phyloP scores from a whole-genome alignment of 2,329 filamentous ascomycete species.

The Alternaria ventricosa region DNA sequence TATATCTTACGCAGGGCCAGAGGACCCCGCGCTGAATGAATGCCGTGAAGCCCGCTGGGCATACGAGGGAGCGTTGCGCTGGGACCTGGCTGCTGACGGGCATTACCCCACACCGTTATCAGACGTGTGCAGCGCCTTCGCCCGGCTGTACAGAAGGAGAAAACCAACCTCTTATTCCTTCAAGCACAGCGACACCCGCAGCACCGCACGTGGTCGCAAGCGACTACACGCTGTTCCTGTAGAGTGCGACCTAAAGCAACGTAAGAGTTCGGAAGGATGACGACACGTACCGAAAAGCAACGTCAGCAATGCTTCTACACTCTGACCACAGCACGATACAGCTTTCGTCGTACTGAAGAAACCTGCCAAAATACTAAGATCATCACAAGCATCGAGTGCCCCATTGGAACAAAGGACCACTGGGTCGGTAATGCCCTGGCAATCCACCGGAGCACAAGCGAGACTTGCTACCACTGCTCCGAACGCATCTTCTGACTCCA shows the following conservation, averaged over 20 bases:
- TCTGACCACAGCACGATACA: background rate
- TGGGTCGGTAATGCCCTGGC: background rate
- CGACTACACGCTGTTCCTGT: background rate
- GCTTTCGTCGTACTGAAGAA: background rate
- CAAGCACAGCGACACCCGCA: background rate
- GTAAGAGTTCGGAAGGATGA: background rate
- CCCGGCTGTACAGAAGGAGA: slow-evolving; percentile 7
- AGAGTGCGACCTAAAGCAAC: background rate
- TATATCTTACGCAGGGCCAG: slow-evolving; percentile 3
- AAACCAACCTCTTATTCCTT: background rate
- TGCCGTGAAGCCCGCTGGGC: slow-evolving; percentile 5
- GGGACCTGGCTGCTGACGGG: slow-evolving; percentile 16
- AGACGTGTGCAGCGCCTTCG: slow-evolving; percentile 10
- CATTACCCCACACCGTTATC: slow-evolving; percentile 20
- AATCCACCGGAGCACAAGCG: background rate
- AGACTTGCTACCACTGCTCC: background rate
- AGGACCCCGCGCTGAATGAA: background rate
- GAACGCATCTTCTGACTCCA: background rate
- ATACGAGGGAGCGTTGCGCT: slow-evolving; percentile 2
- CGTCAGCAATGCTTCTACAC: background rate
- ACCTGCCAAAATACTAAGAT: background rate
- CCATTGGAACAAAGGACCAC: slow-evolving; percentile 2
- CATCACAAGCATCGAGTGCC: background rate
- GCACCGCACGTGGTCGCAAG: background rate
- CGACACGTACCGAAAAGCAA: background rate